Percentiles rank a stretch among this genome's conserved stretches.
These are phyloP conservation scores for Phanerochaete carnosa DNA, from an alignment of 768 basidiomycete species.

Conservation along the genomic window DNA sequence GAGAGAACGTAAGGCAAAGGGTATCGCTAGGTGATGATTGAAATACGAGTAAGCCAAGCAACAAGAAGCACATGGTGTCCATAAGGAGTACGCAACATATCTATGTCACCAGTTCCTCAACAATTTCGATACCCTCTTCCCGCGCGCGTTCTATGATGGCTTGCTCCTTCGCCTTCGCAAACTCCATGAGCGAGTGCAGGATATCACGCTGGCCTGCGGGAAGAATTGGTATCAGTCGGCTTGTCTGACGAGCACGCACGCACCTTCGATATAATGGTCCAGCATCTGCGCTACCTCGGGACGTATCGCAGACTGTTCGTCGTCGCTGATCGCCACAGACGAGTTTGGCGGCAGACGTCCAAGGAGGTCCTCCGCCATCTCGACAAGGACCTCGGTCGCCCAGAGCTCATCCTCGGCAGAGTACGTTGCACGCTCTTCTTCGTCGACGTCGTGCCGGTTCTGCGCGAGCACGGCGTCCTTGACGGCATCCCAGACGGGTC, in stretches of 20 bases:
- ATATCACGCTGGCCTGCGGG: constrained; percentile 57
- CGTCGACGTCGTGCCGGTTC: constrained; percentile 22
- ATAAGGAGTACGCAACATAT: neutral
- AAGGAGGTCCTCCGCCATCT: constrained; percentile 59
- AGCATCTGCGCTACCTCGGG: constrained; percentile 65
- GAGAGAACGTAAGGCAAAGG: no score
- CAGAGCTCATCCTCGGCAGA: constrained; percentile 65
- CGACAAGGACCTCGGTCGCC: constrained; percentile 57
- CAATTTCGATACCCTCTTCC: constrained; percentile 50
- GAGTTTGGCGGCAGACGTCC: constrained; percentile 42
- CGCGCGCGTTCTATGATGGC: constrained; percentile 46
- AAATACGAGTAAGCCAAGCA: neutral
- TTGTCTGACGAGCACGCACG: neutral
- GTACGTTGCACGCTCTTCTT: constrained; percentile 19
- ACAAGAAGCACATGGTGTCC: neutral
- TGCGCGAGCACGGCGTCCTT: constrained; percentile 27
- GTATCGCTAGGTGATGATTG: neutral
- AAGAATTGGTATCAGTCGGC: neutral
- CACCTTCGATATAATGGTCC: constrained; percentile 55
- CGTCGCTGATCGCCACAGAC: constrained; percentile 13
- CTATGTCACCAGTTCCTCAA: constrained; percentile 35
- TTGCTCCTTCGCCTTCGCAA: constrained; percentile 43
- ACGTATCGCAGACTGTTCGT: constrained; percentile 31
- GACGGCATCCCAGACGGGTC: constrained; percentile 61
- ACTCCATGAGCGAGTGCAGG: constrained; percentile 48